Percentiles rank a stretch among this genome's conserved stretches.
These are phyloP conservation scores for Apium graveolens DNA, from an alignment of 129 eudicot species.

Conservation along the genomic window DNA sequence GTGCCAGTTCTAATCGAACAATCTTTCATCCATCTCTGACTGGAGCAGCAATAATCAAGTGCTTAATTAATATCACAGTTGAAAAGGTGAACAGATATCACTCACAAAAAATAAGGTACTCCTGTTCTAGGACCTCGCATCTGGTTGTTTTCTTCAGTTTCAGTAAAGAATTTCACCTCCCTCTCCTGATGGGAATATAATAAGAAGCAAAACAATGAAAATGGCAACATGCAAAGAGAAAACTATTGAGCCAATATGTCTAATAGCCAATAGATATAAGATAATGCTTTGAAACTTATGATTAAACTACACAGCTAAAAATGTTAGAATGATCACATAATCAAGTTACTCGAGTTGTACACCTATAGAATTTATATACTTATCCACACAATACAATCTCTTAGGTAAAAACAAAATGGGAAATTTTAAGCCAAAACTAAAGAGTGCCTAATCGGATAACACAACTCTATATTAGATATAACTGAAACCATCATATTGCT, in stretches of 20 bases:
- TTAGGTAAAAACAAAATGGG: background rate
- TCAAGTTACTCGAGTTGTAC: background rate
- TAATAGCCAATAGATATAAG: background rate
- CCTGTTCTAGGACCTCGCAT: conserved; percentile 99
- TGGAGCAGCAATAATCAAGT: conserved; percentile 7
- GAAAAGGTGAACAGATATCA: background rate
- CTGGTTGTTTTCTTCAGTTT: conserved; percentile 96
- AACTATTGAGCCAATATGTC: background rate
- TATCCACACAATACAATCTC: background rate
- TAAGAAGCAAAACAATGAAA: background rate
- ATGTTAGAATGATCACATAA: background rate
- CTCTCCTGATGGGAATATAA: conserved; percentile 55
- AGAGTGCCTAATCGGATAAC: no score
- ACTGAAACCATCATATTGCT: background rate
- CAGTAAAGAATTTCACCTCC: conserved; percentile 97
- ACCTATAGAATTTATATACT: background rate
- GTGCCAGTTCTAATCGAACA: background rate
- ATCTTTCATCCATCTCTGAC: conserved; percentile 4
- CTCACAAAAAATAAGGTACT: conserved; percentile 85
- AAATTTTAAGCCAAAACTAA: no score
- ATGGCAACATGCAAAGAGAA: background rate
- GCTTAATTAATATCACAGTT: conserved; percentile 10
- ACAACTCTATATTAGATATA: background rate
- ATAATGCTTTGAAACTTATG: background rate
- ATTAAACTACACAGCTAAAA: background rate